Conservation (phyloP, 2,329 filamentous ascomycete species). For the Huntiella moniliformis region DNA sequence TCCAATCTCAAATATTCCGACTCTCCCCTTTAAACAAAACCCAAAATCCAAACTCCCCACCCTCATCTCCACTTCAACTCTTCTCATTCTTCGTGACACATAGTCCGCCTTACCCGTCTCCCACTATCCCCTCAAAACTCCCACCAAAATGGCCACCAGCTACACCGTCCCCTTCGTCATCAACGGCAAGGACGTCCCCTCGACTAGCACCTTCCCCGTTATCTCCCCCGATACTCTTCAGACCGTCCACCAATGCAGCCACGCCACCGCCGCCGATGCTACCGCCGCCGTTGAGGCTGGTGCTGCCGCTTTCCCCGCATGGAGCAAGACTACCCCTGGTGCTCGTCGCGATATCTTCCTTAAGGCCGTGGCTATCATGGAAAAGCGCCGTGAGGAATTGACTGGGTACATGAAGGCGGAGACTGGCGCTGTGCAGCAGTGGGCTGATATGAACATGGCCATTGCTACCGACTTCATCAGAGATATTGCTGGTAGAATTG, state of each 20-base stretch:
- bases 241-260: conserved; percentile 35
- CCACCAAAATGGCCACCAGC: neutral
- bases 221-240: conserved; percentile 34
- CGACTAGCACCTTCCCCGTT: conserved; percentile 34
- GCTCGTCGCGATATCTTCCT: conserved; percentile 51
- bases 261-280: conserved; percentile 37
- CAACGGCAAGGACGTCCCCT: conserved; percentile 25
- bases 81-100: no score
- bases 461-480: conserved; percentile 21
- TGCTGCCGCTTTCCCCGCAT: conserved; percentile 47
- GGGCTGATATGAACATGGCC: conserved; percentile 24
- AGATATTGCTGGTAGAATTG: conserved; percentile 26
- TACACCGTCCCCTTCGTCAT: conserved; percentile 24
- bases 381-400: conserved; percentile 40
- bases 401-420: conserved; percentile 36
- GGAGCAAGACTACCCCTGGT: conserved; percentile 43
- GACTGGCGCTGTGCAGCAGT: conserved; percentile 22
- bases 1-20: no score
- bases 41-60: neutral
- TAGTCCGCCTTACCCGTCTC: neutral
- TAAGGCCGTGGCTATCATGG: conserved; percentile 47
- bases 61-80: no score
- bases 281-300: conserved; percentile 34
- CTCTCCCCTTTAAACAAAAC: neutral
- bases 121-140: neutral